phyloP scores from a whole-genome alignment of 1,284 basidiomycete species.

The Singerocomus inundabilis region DNA sequence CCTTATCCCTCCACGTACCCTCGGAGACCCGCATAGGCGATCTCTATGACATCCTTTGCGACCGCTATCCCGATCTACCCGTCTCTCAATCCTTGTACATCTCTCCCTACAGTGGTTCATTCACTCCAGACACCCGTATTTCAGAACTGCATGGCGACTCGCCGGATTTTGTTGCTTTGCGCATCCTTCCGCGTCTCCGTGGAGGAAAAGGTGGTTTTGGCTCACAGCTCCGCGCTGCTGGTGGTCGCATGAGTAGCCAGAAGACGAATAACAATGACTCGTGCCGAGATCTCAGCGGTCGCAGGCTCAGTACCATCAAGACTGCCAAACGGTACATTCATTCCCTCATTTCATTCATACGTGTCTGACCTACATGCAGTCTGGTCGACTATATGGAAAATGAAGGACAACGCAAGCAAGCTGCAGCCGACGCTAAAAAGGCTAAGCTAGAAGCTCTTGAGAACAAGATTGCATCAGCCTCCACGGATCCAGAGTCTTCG shows the following conservation, averaged over 20 bases:
- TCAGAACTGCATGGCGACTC: slow-evolving; percentile 44
- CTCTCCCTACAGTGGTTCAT: slow-evolving; percentile 50
- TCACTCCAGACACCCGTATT: slow-evolving; percentile 41
- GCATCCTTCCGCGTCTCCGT: slow-evolving; percentile 66
- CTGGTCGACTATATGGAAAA: slow-evolving; percentile 87
- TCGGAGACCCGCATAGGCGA: slow-evolving; percentile 48
- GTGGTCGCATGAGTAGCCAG: slow-evolving; percentile 95
- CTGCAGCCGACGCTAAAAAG: slow-evolving; percentile 76
- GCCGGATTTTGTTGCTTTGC: slow-evolving; percentile 52
- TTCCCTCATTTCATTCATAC: neutral
- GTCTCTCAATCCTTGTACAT: slow-evolving; percentile 48
- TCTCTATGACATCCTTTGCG: slow-evolving; percentile 52
- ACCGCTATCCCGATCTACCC: slow-evolving; percentile 60
- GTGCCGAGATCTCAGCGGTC: slow-evolving; percentile 89
- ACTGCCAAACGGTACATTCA: slow-evolving; percentile 83
- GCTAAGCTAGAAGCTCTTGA: slow-evolving; percentile 86
- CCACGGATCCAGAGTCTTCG: slow-evolving; percentile 46
- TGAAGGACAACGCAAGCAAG: slow-evolving; percentile 80
- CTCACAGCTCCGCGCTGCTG: slow-evolving; percentile 92
- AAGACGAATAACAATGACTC: slow-evolving; percentile 96
- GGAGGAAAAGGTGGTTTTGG: slow-evolving; percentile 99
- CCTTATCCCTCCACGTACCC: slow-evolving; percentile 61
- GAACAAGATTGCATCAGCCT: slow-evolving; percentile 70
- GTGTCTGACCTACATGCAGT: slow-evolving; percentile 41
- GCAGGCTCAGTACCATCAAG: slow-evolving; percentile 90